These are phyloP conservation scores for Leishmania amazonensis DNA, from an alignment of 208 protist species.

Conservation along the genomic window DNA sequence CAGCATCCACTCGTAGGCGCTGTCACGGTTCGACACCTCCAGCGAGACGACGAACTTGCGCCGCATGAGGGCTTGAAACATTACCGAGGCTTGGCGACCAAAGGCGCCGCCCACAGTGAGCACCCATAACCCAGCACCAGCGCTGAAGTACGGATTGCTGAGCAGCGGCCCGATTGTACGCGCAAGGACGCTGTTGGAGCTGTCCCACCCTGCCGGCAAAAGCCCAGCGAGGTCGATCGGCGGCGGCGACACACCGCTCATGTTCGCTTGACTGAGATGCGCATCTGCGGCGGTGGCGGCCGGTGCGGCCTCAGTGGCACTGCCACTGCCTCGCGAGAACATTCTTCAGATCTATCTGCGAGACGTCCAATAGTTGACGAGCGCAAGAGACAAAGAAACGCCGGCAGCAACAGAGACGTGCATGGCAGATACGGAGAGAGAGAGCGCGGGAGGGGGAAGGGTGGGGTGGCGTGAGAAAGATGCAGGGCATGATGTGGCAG, in stretches of 20 bases:
- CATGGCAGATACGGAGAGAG: background rate
- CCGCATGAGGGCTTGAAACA: constrained; percentile 45
- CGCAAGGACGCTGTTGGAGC: constrained; percentile 43
- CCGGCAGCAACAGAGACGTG: background rate
- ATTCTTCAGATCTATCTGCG: constrained; percentile 15
- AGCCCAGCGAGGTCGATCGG: constrained; percentile 59
- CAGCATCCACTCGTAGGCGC: constrained; percentile 85
- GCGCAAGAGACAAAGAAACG: constrained; percentile 3
- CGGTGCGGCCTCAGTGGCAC: constrained; percentile 5
- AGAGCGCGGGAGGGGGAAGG: background rate
- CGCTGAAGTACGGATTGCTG: constrained; percentile 90
- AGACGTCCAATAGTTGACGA: constrained; percentile 6
- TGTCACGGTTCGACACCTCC: constrained; percentile 82
- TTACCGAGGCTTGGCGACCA: constrained; percentile 39
- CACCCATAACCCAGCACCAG: constrained; percentile 85
- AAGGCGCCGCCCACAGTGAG: constrained; percentile 74
- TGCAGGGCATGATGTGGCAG: background rate
- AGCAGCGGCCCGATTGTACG: constrained; percentile 46
- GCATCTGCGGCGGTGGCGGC: background rate
- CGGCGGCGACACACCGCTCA: constrained; percentile 4
- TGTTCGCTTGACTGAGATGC: background rate
- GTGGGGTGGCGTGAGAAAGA: too few species aligned
- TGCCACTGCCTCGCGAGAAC: constrained; percentile 1
- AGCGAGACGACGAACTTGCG: constrained; percentile 84
- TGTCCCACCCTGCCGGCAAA: constrained; percentile 59